phyloP scores from a whole-genome alignment of 495 filamentous ascomycete genomes.

The Trichoderma virens region DNA sequence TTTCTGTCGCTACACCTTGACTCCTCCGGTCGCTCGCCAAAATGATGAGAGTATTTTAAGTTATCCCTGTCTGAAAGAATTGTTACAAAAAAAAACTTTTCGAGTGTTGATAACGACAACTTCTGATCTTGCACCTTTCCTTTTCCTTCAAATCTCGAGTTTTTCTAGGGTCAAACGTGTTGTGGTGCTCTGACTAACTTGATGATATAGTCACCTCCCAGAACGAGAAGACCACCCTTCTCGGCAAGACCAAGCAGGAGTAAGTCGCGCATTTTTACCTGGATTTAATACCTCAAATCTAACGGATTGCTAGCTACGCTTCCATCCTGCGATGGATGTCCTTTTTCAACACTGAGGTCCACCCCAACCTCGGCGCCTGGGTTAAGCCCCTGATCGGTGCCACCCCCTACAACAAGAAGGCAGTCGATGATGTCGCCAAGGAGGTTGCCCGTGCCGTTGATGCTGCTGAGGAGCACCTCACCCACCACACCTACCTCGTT shows the following conservation, averaged over 20 bases:
- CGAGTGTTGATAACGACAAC: conserved; percentile 67
- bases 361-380: conserved; percentile 68
- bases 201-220: conserved; percentile 79
- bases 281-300: conserved; percentile 13
- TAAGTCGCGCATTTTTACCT: conserved; percentile 30
- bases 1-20: conserved; percentile 13
- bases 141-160: conserved; percentile 13
- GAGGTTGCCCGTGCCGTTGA: conserved; percentile 54
- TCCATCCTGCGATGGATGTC: conserved; percentile 97
- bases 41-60: conserved; percentile 54
- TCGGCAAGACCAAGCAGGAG: conserved; percentile 99
- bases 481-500: conserved; percentile 91
- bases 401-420: conserved; percentile 95
- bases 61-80: conserved; percentile 98
- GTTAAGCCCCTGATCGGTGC: conserved; percentile 81
- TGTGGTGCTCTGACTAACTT: conserved; percentile 22
- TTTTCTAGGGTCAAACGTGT: not conserved
- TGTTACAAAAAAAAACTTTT: not conserved
- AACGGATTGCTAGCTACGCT: conserved; percentile 53
- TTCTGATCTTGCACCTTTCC: conserved; percentile 40
- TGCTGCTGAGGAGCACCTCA: conserved; percentile 79
- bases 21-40: conserved; percentile 61
- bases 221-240: conserved; percentile 98
- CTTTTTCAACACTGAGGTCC: conserved; percentile 78
- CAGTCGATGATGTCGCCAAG: conserved; percentile 69